phyloP scores from a whole-genome alignment of 352 stramenopile genomes.

The Phytopythium litorale region DNA sequence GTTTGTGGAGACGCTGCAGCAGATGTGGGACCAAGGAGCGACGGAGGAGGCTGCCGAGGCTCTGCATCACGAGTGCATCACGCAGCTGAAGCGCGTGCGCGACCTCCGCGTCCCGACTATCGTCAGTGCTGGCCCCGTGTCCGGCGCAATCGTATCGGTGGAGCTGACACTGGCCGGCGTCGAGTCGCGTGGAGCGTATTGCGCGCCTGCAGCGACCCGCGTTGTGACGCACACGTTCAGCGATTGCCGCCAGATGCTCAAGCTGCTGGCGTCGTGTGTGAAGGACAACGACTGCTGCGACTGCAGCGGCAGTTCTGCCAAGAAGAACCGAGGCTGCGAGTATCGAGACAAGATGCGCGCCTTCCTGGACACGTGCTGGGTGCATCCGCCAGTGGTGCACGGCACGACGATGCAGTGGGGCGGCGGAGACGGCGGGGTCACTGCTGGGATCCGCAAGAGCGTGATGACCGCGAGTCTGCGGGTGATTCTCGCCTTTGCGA shows the following conservation, averaged over 20 bases:
- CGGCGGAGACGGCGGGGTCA: conserved; percentile 1
- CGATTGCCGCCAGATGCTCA: conserved; percentile 1
- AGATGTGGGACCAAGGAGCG: background rate
- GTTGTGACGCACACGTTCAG: background rate
- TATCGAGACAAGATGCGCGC: background rate
- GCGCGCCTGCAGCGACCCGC: background rate
- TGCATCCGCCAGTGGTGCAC: conserved; percentile 1
- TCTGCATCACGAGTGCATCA: background rate
- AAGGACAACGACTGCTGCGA: background rate
- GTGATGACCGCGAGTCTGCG: conserved; percentile 2
- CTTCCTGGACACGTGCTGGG: conserved; percentile 5
- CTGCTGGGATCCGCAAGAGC: conserved; percentile 3
- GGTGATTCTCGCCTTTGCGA: background rate
- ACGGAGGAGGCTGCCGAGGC: background rate
- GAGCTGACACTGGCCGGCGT: background rate
- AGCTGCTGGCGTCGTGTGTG: background rate
- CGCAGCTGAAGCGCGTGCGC: background rate
- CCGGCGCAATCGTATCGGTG: background rate
- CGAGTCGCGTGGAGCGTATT: background rate
- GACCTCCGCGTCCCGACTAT: background rate
- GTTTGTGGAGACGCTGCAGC: background rate
- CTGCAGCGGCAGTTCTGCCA: background rate
- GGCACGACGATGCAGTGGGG: conserved; percentile 6
- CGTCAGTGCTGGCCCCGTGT: background rate
- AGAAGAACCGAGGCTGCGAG: background rate